Base-by-base conservation (phyloP, 352 stramenopile species). In the Globisporangium yorkense region DNA sequence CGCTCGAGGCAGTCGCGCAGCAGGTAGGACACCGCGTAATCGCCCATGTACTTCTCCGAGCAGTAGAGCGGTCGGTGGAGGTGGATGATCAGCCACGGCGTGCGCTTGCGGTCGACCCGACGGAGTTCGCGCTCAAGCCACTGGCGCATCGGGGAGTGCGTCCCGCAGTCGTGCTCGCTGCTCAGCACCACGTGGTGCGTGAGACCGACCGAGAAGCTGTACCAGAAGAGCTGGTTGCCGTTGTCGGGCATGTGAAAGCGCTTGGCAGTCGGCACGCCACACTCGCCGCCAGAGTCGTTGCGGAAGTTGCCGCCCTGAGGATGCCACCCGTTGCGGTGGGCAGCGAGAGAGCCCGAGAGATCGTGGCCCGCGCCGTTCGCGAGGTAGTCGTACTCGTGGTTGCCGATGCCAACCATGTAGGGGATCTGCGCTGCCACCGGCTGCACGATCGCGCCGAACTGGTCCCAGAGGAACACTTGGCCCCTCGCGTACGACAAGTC, bases 371-470 rank as follows among this genome's bases (percentile, higher is more conserved):
- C n/a, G 18, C 70, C 65, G 9, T 65, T 66, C 27, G 27, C 47
- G 46, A 43, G 37, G 13, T 78, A 80, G 60, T 75, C 71, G 59
- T 77, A 80, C 51, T 80, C 71, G 56, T 80, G 68, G 54, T 80
- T 80, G 0, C 68, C 71, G 20, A 80, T 55, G 5, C 50, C 62
- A 13, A 76, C 68, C 72, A 86, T 76, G 76, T 88, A 59, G 78
- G 89, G 83, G 2, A 96, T 63, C n/a, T 59, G 60, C 9, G 73
- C 71, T 3, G 87, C 72, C 64, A 92, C 79, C 2, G 79, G 71
- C 68, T 91, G 57, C 51, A 95, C 79, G 53, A 95, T 74, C n/a
- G 78, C 54, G 27, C 83, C 70, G 56, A 82, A 88, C 60, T 89
- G 75, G 44, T 96, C 87, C 88, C 88, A 97, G 33, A 87, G 50